Percentiles rank a stretch among this genome's conserved stretches.
These are phyloP conservation scores for Hymenoscyphus salicellus DNA, from an alignment of 2,329 filamentous ascomycete genomes.

Conservation along the genomic window DNA sequence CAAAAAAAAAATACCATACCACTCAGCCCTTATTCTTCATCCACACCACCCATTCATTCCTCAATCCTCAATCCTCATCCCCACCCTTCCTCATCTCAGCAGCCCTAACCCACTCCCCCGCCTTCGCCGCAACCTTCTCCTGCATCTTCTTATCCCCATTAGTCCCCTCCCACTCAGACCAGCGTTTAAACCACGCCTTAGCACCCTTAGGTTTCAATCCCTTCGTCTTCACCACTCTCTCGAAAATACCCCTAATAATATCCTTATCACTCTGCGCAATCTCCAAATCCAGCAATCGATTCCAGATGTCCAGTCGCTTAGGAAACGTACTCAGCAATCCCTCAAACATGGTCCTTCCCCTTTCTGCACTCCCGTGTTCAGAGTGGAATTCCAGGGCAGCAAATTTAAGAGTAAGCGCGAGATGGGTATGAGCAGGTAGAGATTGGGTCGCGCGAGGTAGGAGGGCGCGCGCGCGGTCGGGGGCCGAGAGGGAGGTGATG, in stretches of 20 bases:
- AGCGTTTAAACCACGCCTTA: constrained; percentile 85
- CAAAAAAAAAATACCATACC: not conserved
- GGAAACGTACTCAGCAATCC: constrained; percentile 79
- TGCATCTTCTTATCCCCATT: constrained; percentile 66
- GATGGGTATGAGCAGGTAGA: constrained; percentile 62
- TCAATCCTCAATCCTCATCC: not conserved
- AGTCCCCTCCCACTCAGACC: constrained; percentile 83
- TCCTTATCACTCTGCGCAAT: constrained; percentile 56
- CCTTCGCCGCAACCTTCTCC: constrained; percentile 68
- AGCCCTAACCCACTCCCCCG: constrained; percentile 65
- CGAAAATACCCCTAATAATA: constrained; percentile 73
- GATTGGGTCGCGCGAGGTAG: constrained; percentile 82
- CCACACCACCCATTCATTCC: no score
- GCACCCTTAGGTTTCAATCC: constrained; percentile 78
- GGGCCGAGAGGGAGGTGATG: constrained; percentile 66
- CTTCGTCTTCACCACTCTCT: constrained; percentile 68
- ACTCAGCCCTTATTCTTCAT: no score
- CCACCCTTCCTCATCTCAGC: constrained; percentile 40
- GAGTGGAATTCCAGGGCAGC: constrained; percentile 89
- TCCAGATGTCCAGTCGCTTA: constrained; percentile 91
- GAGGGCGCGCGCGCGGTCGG: constrained; percentile 73
- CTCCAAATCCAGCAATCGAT: constrained; percentile 85
- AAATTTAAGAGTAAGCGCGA: constrained; percentile 80
- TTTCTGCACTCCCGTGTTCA: constrained; percentile 77
- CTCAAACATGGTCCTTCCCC: constrained; percentile 92